Base-by-base conservation (phyloP, 75 land plant genomes). In the Ceratopteris richardii region DNA sequence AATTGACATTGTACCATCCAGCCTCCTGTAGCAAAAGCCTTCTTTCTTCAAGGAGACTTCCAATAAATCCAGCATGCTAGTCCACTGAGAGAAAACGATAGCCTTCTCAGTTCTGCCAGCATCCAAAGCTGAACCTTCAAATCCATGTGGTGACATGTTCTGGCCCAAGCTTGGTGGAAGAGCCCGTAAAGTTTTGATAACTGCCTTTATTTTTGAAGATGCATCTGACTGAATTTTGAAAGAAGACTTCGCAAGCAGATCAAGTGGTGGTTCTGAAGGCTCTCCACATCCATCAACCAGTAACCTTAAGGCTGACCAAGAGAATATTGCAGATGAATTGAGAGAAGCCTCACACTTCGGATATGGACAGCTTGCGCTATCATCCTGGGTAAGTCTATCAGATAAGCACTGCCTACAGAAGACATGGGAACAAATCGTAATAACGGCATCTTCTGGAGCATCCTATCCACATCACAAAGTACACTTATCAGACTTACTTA, bases 21-120 rank as follows among this genome's bases (percentile, higher is more conserved):
- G 76, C 42, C 98, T 78, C 59, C 96, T 63, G 55, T 82, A 86
- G 20, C 79, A 63, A 23, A 86, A 58, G 19, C 54, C 68, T 27
- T 72, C 70, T 0, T 78, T 56, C 25, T 81, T 78, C 56, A 94
- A 56, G 1, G 80, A 75, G 36, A 57, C 31, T 71, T 94, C 98
- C 11, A 94, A 61, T 27, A 94, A 79, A 51, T 94, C 96, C 65
- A 94, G 74, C 98, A 94, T 94, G 37, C 87, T 73, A 23, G 98
- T 94, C 98, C 98, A 94, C 73, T 94, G 98, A 23, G 98, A 94
- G 60, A 94, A 94, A 33, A 94, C 83, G 61, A 93, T 85, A n/a
- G 95, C 85, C 57, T 93, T 93, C 51, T 69, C 72, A 25, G 88
- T 54, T 46, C 57, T 56, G 21, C 1, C 26, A 26, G 24, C 25